Conservation (phyloP, 116 monocot species). For the Posidonia oceanica region DNA sequence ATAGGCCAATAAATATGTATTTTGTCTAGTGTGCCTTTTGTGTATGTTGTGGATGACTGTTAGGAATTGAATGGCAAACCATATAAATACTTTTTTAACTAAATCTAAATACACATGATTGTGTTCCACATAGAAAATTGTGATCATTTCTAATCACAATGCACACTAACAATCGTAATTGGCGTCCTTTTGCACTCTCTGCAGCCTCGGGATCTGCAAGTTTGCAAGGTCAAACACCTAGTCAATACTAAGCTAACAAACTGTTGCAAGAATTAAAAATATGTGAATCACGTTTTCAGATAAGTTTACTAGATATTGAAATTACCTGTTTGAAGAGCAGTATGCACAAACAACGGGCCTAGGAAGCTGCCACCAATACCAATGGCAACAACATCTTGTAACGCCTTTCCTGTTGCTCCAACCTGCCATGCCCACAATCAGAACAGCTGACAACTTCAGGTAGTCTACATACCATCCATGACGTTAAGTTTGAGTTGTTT, state of each 20-base stretch:
- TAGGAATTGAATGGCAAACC: no score
- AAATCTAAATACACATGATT: neutral
- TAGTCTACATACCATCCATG: constrained; percentile 1
- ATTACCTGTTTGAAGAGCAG: constrained; percentile 90
- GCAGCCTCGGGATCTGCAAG: constrained; percentile 79
- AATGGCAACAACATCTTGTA: constrained; percentile 84
- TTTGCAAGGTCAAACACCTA: neutral
- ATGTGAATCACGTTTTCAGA: no score
- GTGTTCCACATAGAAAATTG: neutral
- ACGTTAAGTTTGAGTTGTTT: neutral
- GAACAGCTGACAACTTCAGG: neutral
- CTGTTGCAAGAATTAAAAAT: neutral
- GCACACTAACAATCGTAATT: constrained; percentile 78
- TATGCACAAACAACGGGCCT: constrained; percentile 92
- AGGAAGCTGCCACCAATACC: constrained; percentile 99
- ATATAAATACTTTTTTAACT: no score
- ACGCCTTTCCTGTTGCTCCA: constrained; percentile 89
- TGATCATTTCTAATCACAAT: neutral
- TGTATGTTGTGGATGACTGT: neutral
- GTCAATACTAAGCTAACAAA: neutral
- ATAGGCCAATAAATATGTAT: neutral
- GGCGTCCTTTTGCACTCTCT: constrained; percentile 69
- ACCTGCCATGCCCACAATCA: constrained; percentile 36
- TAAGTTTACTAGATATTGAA: neutral
- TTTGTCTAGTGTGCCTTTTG: neutral